Conservation (phyloP, 495 filamentous ascomycete genomes). For the Talaromyces thailandensis region DNA sequence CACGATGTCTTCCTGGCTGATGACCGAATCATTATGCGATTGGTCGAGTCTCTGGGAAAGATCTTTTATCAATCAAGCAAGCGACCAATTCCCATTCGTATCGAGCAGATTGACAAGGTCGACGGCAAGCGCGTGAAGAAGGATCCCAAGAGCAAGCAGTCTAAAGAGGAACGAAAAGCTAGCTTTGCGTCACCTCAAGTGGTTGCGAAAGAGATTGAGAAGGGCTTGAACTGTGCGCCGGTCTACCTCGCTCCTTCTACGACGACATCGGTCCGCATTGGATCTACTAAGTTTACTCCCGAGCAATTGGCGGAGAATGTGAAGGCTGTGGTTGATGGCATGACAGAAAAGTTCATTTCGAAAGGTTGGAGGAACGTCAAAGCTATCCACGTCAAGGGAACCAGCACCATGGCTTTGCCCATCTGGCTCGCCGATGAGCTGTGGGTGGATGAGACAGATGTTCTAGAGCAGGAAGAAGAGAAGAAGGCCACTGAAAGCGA, state of each 20-base stretch:
- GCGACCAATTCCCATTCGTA: constrained; percentile 75
- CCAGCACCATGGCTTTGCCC: constrained; percentile 75
- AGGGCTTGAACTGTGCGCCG: constrained; percentile 57
- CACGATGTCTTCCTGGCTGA: constrained; percentile 87
- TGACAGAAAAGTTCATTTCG: constrained; percentile 70
- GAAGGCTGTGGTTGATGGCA: constrained; percentile 52
- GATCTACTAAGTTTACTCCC: constrained; percentile 59
- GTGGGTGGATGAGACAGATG: constrained; percentile 74
- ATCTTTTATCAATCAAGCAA: constrained; percentile 79
- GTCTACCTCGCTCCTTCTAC: constrained; percentile 63
- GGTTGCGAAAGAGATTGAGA: constrained; percentile 63
- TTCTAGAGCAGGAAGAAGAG: constrained; percentile 50
- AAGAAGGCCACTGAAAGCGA: constrained; percentile 38
- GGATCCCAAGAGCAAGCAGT: constrained; percentile 28
- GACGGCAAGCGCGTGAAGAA: constrained; percentile 58
- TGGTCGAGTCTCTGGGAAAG: constrained; percentile 76
- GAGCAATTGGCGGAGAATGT: constrained; percentile 75
- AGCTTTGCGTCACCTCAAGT: constrained; percentile 37
- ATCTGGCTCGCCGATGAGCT: constrained; percentile 88
- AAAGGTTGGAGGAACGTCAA: constrained; percentile 79
- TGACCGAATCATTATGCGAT: constrained; percentile 65
- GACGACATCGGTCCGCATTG: constrained; percentile 60
- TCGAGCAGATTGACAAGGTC: constrained; percentile 53
- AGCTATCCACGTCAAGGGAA: constrained; percentile 79
- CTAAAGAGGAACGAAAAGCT: constrained; percentile 25